These are phyloP conservation scores for Oxalis stricta DNA, from an alignment of 441 rosid species.

Conservation along the genomic window DNA sequence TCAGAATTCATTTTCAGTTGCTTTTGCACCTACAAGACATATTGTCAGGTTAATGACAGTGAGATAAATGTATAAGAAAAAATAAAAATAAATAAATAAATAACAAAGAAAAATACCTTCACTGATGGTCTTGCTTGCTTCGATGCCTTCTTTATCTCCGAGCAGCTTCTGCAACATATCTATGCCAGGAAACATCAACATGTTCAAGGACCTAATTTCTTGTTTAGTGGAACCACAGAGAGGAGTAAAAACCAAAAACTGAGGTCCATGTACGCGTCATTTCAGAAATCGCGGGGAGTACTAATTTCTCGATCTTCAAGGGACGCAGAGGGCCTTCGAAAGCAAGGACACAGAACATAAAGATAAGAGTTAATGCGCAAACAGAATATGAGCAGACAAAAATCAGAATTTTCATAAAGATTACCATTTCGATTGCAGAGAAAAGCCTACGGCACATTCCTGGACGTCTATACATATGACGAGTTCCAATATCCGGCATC, in stretches of 20 bases:
- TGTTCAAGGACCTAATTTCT: slow-evolving; percentile 65
- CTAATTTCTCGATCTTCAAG: slow-evolving; percentile 71
- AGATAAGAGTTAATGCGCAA: slow-evolving; percentile 1
- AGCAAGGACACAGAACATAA: slow-evolving; percentile 4
- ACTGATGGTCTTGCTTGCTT: slow-evolving; percentile 11
- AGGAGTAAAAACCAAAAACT: slow-evolving; percentile 66
- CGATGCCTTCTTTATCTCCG: slow-evolving; percentile 21
- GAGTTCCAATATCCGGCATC: slow-evolving; percentile 98
- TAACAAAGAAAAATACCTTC: slow-evolving; percentile 24
- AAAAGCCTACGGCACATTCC: slow-evolving; percentile 98
- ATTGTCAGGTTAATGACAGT: neutral
- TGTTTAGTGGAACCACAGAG: slow-evolving; percentile 44
- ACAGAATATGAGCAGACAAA: slow-evolving; percentile 1
- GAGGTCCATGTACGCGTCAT: slow-evolving; percentile 82
- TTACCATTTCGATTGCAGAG: slow-evolving; percentile 74
- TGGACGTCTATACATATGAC: slow-evolving; percentile 87
- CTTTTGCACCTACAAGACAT: slow-evolving; percentile 14
- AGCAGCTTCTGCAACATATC: slow-evolving; percentile 82
- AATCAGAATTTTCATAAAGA: slow-evolving; percentile 15
- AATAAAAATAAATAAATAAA: neutral
- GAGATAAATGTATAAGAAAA: slow-evolving; percentile 1
- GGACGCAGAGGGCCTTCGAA: slow-evolving; percentile 49
- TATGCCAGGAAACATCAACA: slow-evolving; percentile 82
- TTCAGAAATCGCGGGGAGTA: slow-evolving; percentile 90
- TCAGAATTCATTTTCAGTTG: slow-evolving; percentile 12